These are phyloP conservation scores for Astrothelium macrocarpum DNA, from an alignment of 495 filamentous ascomycete species.

Conservation along the genomic window DNA sequence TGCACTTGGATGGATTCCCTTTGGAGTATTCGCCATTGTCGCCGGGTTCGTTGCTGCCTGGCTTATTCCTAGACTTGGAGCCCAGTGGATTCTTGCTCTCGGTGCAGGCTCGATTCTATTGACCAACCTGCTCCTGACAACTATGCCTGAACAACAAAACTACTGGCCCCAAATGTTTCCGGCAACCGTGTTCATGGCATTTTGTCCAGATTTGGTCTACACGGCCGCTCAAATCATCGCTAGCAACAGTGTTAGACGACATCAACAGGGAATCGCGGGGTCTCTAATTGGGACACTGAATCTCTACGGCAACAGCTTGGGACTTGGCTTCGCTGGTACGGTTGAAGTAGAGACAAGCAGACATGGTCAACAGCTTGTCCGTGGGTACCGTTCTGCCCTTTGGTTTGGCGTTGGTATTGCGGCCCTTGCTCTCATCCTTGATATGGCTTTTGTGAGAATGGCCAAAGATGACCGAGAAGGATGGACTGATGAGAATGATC, in stretches of 20 bases:
- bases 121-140: slow-evolving; percentile 37
- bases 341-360: slow-evolving; percentile 34
- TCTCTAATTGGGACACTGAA: slow-evolving; percentile 40
- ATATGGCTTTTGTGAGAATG: slow-evolving; percentile 33
- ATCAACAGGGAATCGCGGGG: slow-evolving; percentile 43
- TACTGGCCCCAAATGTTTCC: slow-evolving; percentile 47
- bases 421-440: slow-evolving; percentile 32
- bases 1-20: slow-evolving; percentile 37
- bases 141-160: slow-evolving; percentile 39
- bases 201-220: slow-evolving; percentile 44
- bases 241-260: slow-evolving; percentile 40
- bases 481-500: slow-evolving; percentile 28
- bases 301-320: slow-evolving; percentile 41
- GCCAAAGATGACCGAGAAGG: slow-evolving; percentile 38
- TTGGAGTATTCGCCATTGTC: slow-evolving; percentile 33
- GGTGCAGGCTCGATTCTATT: slow-evolving; percentile 35
- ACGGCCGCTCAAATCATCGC: slow-evolving; percentile 47
- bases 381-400: slow-evolving; percentile 37
- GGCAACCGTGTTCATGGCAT: slow-evolving; percentile 35
- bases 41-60: slow-evolving; percentile 40
- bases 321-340: slow-evolving; percentile 43
- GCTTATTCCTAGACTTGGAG: slow-evolving; percentile 39
- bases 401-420: slow-evolving; percentile 39
- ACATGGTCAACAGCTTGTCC: slow-evolving; percentile 16
- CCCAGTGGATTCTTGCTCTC: slow-evolving; percentile 44